These are phyloP conservation scores for Leucocoprinus leucothites DNA, from an alignment of 768 basidiomycete genomes.

Conservation along the genomic window DNA sequence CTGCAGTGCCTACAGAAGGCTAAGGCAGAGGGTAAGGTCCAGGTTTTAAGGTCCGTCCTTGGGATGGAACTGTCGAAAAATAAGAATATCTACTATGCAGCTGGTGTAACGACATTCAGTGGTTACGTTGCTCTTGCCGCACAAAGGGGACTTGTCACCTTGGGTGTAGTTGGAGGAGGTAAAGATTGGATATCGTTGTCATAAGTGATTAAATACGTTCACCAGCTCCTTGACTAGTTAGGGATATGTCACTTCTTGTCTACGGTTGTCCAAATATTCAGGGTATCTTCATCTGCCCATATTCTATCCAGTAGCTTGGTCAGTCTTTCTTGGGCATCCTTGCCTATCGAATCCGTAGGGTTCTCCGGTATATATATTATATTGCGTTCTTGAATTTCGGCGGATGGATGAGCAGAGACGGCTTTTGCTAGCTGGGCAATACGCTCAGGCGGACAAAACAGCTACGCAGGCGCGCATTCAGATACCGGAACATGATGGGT, in stretches of 20 bases:
- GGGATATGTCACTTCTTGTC: constrained; percentile 19
- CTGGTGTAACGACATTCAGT: constrained; percentile 28
- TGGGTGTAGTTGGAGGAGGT: constrained; percentile 12
- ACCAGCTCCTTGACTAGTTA: too few relatives aligned
- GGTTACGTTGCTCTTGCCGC: constrained; percentile 29
- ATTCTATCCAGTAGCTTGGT: constrained; percentile 46
- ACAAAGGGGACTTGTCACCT: constrained; percentile 19
- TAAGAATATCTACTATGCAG: constrained; percentile 23
- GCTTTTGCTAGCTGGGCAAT: constrained; percentile 13
- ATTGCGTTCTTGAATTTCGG: constrained; percentile 42
- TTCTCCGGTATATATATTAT: constrained; percentile 54
- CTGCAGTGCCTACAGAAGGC: constrained; percentile 4
- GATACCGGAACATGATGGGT: constrained; percentile 7
- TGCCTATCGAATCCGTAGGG: constrained; percentile 26
- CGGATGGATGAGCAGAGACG: constrained; percentile 15
- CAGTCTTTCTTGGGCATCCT: constrained; percentile 39
- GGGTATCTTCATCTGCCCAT: constrained; percentile 55
- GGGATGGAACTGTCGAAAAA: constrained; percentile 6
- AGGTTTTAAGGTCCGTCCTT: constrained; percentile 1
- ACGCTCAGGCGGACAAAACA: constrained; percentile 14
- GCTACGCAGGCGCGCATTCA: constrained; percentile 1
- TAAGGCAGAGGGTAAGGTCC: constrained; percentile 1
- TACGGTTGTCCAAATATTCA: constrained; percentile 56
- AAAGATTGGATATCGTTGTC: constrained; percentile 12
- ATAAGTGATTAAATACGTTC: neutral